Base-by-base conservation (phyloP, 192 early-diverging fungal species). In the Physocladia obscura region DNA sequence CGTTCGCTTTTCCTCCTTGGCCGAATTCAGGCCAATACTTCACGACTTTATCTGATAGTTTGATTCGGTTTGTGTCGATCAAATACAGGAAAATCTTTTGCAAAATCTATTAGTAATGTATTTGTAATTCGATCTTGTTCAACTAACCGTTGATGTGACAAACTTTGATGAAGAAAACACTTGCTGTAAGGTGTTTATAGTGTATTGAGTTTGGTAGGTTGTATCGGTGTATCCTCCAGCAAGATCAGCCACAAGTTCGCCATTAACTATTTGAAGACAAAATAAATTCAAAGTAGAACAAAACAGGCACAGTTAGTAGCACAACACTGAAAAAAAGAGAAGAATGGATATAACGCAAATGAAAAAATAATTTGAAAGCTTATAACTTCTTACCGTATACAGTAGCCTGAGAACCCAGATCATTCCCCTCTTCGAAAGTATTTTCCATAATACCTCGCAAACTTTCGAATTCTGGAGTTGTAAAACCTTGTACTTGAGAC, bases 1-100 rank as follows among this genome's bases (percentile, higher is more conserved):
- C 85, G 32, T 91, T 68, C 39, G 84, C 74, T 72, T 92, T 92
- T 54, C 84, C 85, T 11, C 86, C 85, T 55, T 81, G 75, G 2
- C 80, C 89, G 74, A 92, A 92, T 64, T 91, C 88, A 2, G 90
- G 89, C 89, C 90, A 92, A 64, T 87, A 82, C 2, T 79, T 74
- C 2, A 80, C 58, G 30, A 92, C 79, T 24, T 60, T 68, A 32
- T 78, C 75, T 17, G 72, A 54, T 55, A 86, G 89, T n/a, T 67
- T 36, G 1, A 91, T 24, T 15, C 77, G 51, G 19, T 84, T 84
- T 64, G 81, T 61, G 50, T 86, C 81, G 24, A 92, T 84, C 38
- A 91, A 49, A 52, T 84, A 67, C 6, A 85, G 76, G 24, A 89
- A 71, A 44, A 44, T 44, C n/a, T 44, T 44, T 44, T 13, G 11